Percentiles rank a stretch among this genome's conserved stretches.
These are phyloP conservation scores for Mycothermus thermophilus DNA, from an alignment of 495 filamentous ascomycete genomes.

Conservation along the genomic window DNA sequence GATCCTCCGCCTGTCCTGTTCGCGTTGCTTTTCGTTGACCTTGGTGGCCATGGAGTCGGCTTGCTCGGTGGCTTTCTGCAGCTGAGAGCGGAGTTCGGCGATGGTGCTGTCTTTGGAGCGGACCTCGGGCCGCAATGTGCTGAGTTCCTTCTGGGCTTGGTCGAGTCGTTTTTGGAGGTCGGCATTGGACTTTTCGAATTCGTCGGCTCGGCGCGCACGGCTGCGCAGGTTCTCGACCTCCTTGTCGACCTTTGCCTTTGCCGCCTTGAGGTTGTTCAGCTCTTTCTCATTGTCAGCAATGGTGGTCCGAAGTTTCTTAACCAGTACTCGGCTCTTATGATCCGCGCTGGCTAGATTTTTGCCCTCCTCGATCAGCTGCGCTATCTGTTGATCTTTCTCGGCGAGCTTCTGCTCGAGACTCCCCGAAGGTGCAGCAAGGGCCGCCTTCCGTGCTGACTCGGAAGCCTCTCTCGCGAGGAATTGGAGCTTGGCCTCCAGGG, in stretches of 20 bases:
- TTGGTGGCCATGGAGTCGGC: conserved; percentile 54
- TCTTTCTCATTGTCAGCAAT: conserved; percentile 50
- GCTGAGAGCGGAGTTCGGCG: conserved; percentile 51
- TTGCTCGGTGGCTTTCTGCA: conserved; percentile 52
- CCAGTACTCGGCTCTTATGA: conserved; percentile 62
- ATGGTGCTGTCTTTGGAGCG: conserved; percentile 53
- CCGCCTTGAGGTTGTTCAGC: conserved; percentile 44
- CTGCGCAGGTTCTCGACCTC: conserved; percentile 44
- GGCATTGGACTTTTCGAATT: conserved; percentile 48
- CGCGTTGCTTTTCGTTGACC: conserved; percentile 49
- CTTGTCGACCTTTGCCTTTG: conserved; percentile 53
- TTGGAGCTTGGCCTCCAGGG: conserved; percentile 76
- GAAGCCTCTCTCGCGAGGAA: conserved; percentile 71
- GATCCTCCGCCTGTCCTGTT: conserved; percentile 51
- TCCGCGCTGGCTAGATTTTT: conserved; percentile 78
- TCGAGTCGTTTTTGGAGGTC: conserved; percentile 52
- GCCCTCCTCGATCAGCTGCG: conserved; percentile 80
- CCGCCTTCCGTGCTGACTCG: conserved; percentile 53
- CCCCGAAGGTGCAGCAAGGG: conserved; percentile 43
- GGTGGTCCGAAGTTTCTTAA: conserved; percentile 67
- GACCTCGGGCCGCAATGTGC: conserved; percentile 48
- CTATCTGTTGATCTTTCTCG: conserved; percentile 83
- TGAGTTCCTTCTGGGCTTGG: conserved; percentile 55
- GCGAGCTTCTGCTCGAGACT: conserved; percentile 63
- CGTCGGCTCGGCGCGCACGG: conserved; percentile 48